phyloP scores from a whole-genome alignment of 768 basidiomycete species.

The Termitomyces sp. region DNA sequence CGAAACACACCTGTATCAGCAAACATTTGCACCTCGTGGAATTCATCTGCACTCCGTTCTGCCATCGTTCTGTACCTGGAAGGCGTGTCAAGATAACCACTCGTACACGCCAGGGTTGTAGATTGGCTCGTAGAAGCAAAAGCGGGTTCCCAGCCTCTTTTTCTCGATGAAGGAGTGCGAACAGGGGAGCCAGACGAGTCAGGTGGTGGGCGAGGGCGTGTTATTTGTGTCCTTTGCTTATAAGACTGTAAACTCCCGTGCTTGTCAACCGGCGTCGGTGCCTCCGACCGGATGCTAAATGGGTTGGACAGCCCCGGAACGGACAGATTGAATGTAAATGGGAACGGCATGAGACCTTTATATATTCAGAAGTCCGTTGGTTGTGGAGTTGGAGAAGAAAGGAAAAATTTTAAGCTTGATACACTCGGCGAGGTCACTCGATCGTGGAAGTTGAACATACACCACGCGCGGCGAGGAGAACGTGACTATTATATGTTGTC shows the following conservation, averaged over 20 bases:
- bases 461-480: background rate
- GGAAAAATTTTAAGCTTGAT: too few relatives aligned
- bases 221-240: conserved; percentile 12
- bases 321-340: conserved; percentile 66
- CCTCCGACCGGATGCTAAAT: conserved; percentile 28
- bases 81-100: conserved; percentile 66
- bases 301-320: conserved; percentile 67
- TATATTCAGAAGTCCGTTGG: background rate
- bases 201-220: conserved; percentile 19
- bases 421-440: background rate
- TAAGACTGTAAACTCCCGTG: conserved; percentile 10
- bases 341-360: conserved; percentile 42
- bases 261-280: conserved; percentile 14
- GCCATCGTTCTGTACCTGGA: conserved; percentile 49
- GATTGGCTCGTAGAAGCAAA: conserved; percentile 50
- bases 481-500: background rate
- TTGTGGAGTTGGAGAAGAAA: conserved; percentile 1
- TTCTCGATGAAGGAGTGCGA: conserved; percentile 11
- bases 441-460: background rate
- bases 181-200: conserved; percentile 16
- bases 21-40: conserved; percentile 16
- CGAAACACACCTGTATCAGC: conserved; percentile 14
- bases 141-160: conserved; percentile 66
- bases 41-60: conserved; percentile 14
- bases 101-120: conserved; percentile 42